A percentile compares a stretch with the other conserved stretches of the same genome.
Conservation (phyloP, 2,329 filamentous ascomycete species). For the Lachnellula cervina region DNA sequence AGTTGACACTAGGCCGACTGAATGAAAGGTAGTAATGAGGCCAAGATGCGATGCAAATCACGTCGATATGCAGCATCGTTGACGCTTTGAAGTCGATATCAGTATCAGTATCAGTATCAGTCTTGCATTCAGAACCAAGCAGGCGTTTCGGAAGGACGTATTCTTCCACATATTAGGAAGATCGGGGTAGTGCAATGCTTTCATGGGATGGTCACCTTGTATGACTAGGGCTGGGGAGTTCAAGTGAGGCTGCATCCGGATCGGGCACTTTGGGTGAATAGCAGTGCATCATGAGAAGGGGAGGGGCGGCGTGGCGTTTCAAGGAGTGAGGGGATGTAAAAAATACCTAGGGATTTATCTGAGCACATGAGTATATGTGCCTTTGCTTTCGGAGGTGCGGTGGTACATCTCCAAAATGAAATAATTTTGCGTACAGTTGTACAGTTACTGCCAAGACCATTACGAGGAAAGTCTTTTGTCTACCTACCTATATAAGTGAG, state of each 20-base stretch:
- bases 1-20: slow-evolving; percentile 6
- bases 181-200: neutral
- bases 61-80: neutral
- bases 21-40: slow-evolving; percentile 5
- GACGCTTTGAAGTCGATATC: slow-evolving; percentile 1
- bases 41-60: slow-evolving; percentile 2
- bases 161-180: neutral
- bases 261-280: neutral
- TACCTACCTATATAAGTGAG: too few relatives aligned
- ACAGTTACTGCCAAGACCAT: neutral
- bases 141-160: slow-evolving; percentile 2
- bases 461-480: too few relatives aligned
- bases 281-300: neutral
- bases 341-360: slow-evolving; percentile 2
- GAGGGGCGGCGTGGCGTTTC: slow-evolving; percentile 3
- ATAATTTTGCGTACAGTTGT: too few relatives aligned
- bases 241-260: neutral
- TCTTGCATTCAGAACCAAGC: neutral
- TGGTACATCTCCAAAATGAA: too few relatives aligned
- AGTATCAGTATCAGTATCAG: too few relatives aligned
- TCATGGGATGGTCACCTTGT: slow-evolving; percentile 10
- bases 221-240: slow-evolving; percentile 17
- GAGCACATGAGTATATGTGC: slow-evolving; percentile 1
- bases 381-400: neutral
- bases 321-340: slow-evolving; percentile 8